Base-by-base conservation (phyloP, 2,329 filamentous ascomycete genomes). In the Phialemonium atrogriseum region DNA sequence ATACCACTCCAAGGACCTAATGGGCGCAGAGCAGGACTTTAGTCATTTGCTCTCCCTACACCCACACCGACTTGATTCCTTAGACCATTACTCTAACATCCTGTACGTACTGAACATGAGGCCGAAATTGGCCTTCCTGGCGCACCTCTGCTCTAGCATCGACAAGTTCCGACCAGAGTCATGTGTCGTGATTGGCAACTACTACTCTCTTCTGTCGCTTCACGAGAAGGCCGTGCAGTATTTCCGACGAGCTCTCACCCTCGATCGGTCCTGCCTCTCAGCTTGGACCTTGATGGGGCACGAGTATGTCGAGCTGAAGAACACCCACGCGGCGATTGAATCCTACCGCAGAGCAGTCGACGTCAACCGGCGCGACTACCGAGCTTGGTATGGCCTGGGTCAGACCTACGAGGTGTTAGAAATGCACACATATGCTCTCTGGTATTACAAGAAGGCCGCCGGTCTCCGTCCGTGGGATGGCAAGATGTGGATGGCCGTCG, bases 241-340 rank as follows among this genome's bases (percentile, higher is more conserved):
- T 58, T 98, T 98, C 64, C 82, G 91, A 4, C 80, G 91, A 14
- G 91, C 91, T 0, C 62, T 98, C 13, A 93, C 86, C 0, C 68
- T 98, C 0, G 91, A 98, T 52, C 79, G 89, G 8, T 81, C 79
- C 16, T 98, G 91, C 52, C 70, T 95, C 11, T 93, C 87, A 0
- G 91, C 91, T 2, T 98, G 91, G 91, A 98, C 91, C 0, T 68
- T 98, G 1, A 96, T 98, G 89, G 91, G 91, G 1, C 91, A 98
- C 56, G 91, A 98, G 55, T 98, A 95, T 47, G 87, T 96, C 33
- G 91, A 98, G 57, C 78, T 98, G 59, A 98, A 96, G 52, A 98
- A 98, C 53, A 96, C 89, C 0, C 91, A 98, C 48, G 89, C 91
- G 0, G 91, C 91, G 7, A 96, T 98, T 39, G 91, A 98, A 55